Conservation (phyloP, 2,329 filamentous ascomycete species). For the Teratosphaeria epicoccoides region DNA sequence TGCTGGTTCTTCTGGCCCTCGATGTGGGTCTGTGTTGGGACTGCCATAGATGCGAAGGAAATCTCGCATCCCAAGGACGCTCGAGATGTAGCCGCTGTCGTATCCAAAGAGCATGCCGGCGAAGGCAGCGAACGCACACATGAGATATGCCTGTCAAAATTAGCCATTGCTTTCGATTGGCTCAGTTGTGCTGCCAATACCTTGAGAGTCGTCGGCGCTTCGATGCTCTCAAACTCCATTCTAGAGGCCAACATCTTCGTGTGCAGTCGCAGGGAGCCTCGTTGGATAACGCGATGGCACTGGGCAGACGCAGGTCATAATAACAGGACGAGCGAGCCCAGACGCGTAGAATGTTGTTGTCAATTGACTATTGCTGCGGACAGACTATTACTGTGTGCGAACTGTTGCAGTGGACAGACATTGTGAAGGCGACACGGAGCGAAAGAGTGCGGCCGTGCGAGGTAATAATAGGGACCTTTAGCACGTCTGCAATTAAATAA, state of each 20-base stretch:
- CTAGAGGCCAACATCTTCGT: background rate
- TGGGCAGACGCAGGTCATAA: background rate
- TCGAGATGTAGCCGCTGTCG: slow-evolving; percentile 47
- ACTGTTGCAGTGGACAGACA: background rate
- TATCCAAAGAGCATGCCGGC: slow-evolving; percentile 50
- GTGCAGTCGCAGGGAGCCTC: background rate
- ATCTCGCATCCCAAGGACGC: slow-evolving; percentile 41
- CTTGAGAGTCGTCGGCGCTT: slow-evolving; percentile 27
- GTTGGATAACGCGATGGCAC: background rate
- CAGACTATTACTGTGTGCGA: background rate
- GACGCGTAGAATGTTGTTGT: background rate
- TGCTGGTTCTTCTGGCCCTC: slow-evolving; percentile 6
- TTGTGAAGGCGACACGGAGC: background rate
- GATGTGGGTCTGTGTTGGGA: slow-evolving; percentile 5
- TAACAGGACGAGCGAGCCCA: background rate
- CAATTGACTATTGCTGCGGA: background rate
- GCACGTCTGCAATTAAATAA: too few species aligned
- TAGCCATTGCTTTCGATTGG: background rate
- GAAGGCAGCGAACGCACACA: slow-evolving; percentile 51
- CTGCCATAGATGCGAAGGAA: slow-evolving; percentile 32
- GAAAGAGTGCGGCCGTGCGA: background rate
- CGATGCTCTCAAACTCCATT: slow-evolving; percentile 18
- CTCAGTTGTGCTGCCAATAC: background rate
- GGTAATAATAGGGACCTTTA: too few species aligned
- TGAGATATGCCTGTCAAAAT: slow-evolving; percentile 44